Conservation (phyloP, 208 protist genomes). For the Trypanosoma platydactyli region DNA sequence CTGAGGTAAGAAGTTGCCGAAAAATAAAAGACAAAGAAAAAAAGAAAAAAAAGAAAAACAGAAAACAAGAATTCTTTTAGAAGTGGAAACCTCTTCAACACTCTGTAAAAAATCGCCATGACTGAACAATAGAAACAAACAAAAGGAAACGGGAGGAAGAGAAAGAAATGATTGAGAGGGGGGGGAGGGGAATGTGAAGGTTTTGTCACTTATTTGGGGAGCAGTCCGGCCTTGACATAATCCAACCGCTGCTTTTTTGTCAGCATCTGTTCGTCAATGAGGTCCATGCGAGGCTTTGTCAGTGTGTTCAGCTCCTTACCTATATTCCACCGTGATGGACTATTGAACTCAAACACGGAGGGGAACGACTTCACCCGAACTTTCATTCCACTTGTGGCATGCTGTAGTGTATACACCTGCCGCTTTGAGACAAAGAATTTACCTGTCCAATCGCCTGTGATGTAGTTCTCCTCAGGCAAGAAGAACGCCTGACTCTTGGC, state of each 20-base stretch:
- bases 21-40: conserved; percentile 3
- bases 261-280: conserved; percentile 92
- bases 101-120: background rate
- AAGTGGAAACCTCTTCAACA: background rate
- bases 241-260: conserved; percentile 91
- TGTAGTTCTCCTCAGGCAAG: conserved; percentile 90
- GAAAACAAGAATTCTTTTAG: background rate
- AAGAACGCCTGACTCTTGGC: conserved; percentile 79
- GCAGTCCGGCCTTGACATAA: conserved; percentile 83
- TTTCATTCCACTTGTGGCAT: conserved; percentile 80
- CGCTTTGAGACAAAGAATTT: conserved; percentile 90
- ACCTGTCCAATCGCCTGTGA: conserved; percentile 91
- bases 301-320: conserved; percentile 88
- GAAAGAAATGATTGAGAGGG: background rate
- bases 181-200: background rate
- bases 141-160: background rate
- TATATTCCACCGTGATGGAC: conserved; percentile 87
- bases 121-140: conserved; percentile 3
- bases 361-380: conserved; percentile 88
- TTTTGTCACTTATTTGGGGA: conserved; percentile 67
- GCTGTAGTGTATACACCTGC: conserved; percentile 91
- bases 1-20: background rate
- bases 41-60: conserved; percentile 1
- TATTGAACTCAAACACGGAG: conserved; percentile 85
- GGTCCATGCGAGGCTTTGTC: conserved; percentile 84